Base-by-base conservation (phyloP, 805 yeast species). In the Kurtzmaniella cleridarum region DNA sequence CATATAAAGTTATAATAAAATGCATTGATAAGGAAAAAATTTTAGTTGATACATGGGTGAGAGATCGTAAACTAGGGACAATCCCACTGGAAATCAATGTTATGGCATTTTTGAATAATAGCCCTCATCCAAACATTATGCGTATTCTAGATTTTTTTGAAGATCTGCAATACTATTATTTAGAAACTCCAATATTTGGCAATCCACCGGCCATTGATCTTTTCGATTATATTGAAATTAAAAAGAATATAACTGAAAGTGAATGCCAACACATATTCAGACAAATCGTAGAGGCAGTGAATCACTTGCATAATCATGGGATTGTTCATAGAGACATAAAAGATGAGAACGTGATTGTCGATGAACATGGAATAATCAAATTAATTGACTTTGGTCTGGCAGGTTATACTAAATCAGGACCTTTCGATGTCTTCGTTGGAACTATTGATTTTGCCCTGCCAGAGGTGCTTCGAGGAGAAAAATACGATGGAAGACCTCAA, bases 361-460 rank as follows among this genome's bases (percentile, higher is more conserved):
- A 90, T 51, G 79, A 80, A 41, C 73, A 81, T 45, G 95, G 93
- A 2, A 71, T 78, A 33, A 81, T 87, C 38, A 90, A 89, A 57
- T 67, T 91, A 45, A 91, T 91, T 54, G 98, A 91, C 62, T 91
- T 89, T 59, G 98, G 98, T 1, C 83, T 95, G 35, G 95, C 98
- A 1, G 96, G 97, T 0, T 88, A 88, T 58, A 78, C 81, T 15
- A 78, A 75, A 47, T 88, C 83, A 64, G 98, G 97, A 0, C 98
- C 98, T 4, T 93, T 91, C 62, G 96, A 91, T 49, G 96, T 93
- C 4, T 91, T 93, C 62, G 98, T 93, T 2, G 98, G 98, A 2
- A 93, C 98, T 0, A 81, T 93, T 32, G 97, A 93, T 59, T 93
- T 91, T 59, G 98, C 98, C 1, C 95, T 98, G 0, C 98, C 98